A percentile compares a stretch with the other conserved stretches of the same genome.
These are phyloP conservation scores for Juglanconis juglandina DNA, from an alignment of 2,329 filamentous ascomycete species.

Conservation along the genomic window DNA sequence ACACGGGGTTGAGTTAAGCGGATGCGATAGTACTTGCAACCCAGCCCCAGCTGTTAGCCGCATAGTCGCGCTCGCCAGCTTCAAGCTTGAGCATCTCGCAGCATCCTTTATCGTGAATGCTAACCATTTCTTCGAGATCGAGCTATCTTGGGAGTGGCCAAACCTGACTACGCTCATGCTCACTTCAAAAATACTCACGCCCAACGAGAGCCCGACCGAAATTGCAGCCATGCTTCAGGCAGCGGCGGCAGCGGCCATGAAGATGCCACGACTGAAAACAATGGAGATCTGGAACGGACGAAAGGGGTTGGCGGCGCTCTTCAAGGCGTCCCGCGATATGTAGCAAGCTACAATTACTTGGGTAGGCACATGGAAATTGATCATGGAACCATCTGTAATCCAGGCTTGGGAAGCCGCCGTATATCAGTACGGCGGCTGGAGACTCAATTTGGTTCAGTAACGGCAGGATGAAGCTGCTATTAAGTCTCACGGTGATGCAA, in stretches of 20 bases:
- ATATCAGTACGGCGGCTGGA: conserved; percentile 21
- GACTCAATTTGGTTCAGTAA: conserved; percentile 23
- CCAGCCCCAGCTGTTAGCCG: conserved; percentile 23
- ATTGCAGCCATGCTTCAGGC: conserved; percentile 23
- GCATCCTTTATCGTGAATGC: conserved; percentile 30
- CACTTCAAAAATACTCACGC: conserved; percentile 28
- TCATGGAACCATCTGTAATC: conserved; percentile 21
- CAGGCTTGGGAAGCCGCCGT: conserved; percentile 29
- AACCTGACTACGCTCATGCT: conserved; percentile 30
- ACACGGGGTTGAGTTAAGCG: conserved; percentile 3
- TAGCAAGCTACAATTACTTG: conserved; percentile 24
- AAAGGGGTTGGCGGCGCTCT: conserved; percentile 30
- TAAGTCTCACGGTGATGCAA: conserved; percentile 30
- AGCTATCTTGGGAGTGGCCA: conserved; percentile 27
- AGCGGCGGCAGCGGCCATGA: conserved; percentile 25
- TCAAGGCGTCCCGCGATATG: conserved; percentile 18
- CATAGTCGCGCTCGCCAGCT: conserved; percentile 24
- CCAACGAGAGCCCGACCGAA: conserved; percentile 18
- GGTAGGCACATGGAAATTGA: conserved; percentile 28
- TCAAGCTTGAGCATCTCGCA: conserved; percentile 27
- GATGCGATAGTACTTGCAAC: conserved; percentile 19
- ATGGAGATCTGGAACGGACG: conserved; percentile 35
- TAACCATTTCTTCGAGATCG: conserved; percentile 27
- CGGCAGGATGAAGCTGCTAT: conserved; percentile 24
- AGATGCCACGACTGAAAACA: conserved; percentile 30